Conservation (phyloP, 1,284 basidiomycete species). For the Irpex sp. region DNA sequence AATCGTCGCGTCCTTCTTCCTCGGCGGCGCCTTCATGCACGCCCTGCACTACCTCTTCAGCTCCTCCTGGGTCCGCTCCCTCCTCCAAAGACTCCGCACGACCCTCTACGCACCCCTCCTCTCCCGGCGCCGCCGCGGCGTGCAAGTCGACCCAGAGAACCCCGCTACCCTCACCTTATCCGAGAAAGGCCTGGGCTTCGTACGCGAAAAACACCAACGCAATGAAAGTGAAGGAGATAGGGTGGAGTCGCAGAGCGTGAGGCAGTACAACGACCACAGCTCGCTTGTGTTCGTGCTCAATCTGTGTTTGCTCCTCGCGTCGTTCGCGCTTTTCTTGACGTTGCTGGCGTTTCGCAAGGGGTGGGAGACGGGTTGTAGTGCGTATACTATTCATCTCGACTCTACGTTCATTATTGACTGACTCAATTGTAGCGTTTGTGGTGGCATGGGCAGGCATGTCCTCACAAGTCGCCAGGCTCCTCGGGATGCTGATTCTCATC, state of each 20-base stretch:
- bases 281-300: slow-evolving; percentile 38
- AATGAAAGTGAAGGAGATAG: background rate
- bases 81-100: slow-evolving; percentile 13
- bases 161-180: background rate
- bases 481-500: slow-evolving; percentile 41
- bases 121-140: slow-evolving; percentile 2
- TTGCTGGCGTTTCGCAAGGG: slow-evolving; percentile 33
- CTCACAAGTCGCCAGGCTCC: slow-evolving; percentile 37
- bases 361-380: slow-evolving; percentile 37
- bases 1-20: slow-evolving; percentile 41
- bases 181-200: slow-evolving; percentile 6
- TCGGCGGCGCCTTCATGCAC: slow-evolving; percentile 47
- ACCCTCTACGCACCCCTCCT: slow-evolving; percentile 4
- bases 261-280: slow-evolving; percentile 18
- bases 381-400: slow-evolving; percentile 11
- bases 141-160: slow-evolving; percentile 7
- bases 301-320: slow-evolving; percentile 41
- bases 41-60: slow-evolving; percentile 34
- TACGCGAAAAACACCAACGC: background rate
- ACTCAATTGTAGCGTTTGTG: slow-evolving; percentile 38
- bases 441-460: slow-evolving; percentile 47
- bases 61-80: slow-evolving; percentile 24
- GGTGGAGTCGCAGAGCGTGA: slow-evolving; percentile 9
- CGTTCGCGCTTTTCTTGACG: slow-evolving; percentile 40
- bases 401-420: background rate